A percentile compares a stretch with the other conserved stretches of the same genome.
Evolutionary conservation across 345 rosid genomes (phyloP).

Genomic region (Abelmoschus esculentus): DNA sequence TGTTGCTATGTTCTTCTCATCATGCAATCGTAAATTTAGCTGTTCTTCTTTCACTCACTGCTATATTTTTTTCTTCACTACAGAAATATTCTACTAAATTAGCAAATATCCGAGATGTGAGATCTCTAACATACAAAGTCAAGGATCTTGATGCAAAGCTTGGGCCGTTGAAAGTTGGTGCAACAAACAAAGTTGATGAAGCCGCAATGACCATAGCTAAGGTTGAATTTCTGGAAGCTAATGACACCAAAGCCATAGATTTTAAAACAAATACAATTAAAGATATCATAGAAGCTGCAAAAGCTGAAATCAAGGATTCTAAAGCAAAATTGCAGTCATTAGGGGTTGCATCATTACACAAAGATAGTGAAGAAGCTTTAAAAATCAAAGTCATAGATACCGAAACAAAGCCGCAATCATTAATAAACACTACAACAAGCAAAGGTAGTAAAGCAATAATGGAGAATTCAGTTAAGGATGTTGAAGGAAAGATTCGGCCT

Average conservation of each 20-base stretch:
- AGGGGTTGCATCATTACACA: background rate
- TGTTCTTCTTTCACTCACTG: no score
- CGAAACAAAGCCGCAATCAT: background rate
- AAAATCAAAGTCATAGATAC: background rate
- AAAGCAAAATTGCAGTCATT: background rate
- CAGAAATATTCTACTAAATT: constrained; percentile 45
- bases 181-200: background rate
- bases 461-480: background rate
- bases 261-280: background rate
- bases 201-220: background rate
- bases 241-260: background rate
- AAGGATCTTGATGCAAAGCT: constrained; percentile 66
- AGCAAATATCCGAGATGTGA: constrained; percentile 39
- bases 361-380: background rate
- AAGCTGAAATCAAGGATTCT: background rate
- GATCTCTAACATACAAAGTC: constrained; percentile 43
- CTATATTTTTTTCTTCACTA: constrained; percentile 4
- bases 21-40: no score
- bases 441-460: background rate
- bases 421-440: no score
- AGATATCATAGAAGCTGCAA: background rate
- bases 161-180: constrained; percentile 38
- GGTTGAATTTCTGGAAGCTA: constrained; percentile 1
- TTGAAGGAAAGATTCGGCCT: background rate
- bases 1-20: background rate